Base-by-base conservation (phyloP, 1,284 basidiomycete genomes). In the Blastosporella zonata region DNA sequence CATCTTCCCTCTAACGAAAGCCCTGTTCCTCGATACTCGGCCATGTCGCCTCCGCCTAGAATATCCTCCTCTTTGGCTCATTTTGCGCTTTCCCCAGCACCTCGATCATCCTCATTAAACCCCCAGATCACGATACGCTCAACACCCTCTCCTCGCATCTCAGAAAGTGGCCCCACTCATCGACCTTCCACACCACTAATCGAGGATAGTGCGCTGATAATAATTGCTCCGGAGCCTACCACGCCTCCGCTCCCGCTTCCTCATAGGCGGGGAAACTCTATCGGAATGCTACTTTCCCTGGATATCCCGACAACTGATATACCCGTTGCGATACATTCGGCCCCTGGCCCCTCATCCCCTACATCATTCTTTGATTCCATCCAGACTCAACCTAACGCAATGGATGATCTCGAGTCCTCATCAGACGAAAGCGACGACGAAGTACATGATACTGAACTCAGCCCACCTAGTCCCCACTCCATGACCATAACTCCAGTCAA, bases 301-400 rank as follows among this genome's bases (percentile, higher is more conserved):
- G 61, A 71, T 34, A 75, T 74, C 41, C 67, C 73, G 31, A 50
- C 62, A 13, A 61, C 62, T 31, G 56, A 62, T 51, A 65, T 68
- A 18, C 68, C 70, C 35, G 61, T 69, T 23, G 62, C 69, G 46
- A 65, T 73, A 7, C 69, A 73, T 42, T 71, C 77, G 41, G 79
- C 77, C 33, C 80, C 78, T 52, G 75, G 77, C n/a, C 78, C 79
- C 22, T 72, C 79, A 8, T 79, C 83, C 8, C 78, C 83, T 0
- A 77, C 81, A 22, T 79, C 78, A 36, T 89, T 89, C 71, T 89
- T 89, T 63, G 86, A 89, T 64, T 76, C 69, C 52, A 79, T 89
- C 45, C 82, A 87, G 57, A 68, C 72, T 27, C 81, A 84, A 42
- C 76, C 77, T n/a, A 81, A 82, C 60, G 80, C 78, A 17, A 79